Conservation (phyloP, 768 basidiomycete species). For the Serendipita sp. region DNA sequence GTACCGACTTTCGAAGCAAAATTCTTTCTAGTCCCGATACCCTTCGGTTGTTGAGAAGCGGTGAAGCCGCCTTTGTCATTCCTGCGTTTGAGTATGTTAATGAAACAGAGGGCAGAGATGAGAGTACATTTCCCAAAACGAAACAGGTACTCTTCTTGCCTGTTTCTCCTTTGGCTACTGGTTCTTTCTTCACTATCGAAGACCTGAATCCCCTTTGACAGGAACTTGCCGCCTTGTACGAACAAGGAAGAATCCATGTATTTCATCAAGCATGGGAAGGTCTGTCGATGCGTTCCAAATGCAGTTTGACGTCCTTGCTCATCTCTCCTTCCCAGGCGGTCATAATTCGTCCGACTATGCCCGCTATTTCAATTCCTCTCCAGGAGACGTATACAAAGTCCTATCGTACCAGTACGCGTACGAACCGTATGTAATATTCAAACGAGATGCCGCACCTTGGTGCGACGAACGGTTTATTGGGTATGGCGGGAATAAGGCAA, state of each 20-base stretch:
- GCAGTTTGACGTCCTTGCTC: conserved; percentile 15
- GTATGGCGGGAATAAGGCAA: conserved; percentile 86
- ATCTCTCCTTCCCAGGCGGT: conserved; percentile 58
- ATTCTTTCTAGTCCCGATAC: conserved; percentile 31
- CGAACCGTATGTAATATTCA: conserved; percentile 78
- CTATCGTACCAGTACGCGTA: conserved; percentile 67
- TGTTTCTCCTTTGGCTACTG: neutral
- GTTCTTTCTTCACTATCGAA: conserved; percentile 19
- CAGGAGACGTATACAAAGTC: conserved; percentile 48
- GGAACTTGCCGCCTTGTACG: conserved; percentile 41
- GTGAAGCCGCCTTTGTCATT: conserved; percentile 56
- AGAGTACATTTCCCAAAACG: conserved; percentile 42
- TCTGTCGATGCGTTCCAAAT: neutral
- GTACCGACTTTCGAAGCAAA: conserved; percentile 58
- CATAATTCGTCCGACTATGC: conserved; percentile 72
- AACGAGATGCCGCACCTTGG: conserved; percentile 57
- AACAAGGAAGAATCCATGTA: conserved; percentile 42
- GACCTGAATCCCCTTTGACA: neutral
- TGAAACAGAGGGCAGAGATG: conserved; percentile 46
- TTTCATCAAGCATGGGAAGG: conserved; percentile 24
- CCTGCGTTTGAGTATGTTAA: conserved; percentile 72
- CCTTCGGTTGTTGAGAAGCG: conserved; percentile 36
- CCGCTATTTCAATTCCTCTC: conserved; percentile 41
- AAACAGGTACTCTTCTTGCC: conserved; percentile 35
- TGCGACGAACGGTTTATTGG: conserved; percentile 85